These are phyloP conservation scores for Diplodia mutila DNA, from an alignment of 2,329 filamentous ascomycete species.

Conservation along the genomic window DNA sequence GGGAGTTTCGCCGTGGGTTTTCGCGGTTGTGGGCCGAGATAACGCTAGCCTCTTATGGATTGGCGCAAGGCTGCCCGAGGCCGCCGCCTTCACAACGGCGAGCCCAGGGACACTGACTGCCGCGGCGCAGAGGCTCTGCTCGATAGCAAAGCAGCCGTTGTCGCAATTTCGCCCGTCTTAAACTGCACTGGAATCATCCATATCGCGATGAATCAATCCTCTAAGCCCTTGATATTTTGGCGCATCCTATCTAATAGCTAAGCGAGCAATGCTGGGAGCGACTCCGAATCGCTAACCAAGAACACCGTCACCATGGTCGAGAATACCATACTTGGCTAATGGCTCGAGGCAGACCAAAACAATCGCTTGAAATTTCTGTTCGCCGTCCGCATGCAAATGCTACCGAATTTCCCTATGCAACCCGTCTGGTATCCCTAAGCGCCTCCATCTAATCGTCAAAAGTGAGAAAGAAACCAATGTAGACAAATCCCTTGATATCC, in stretches of 20 bases:
- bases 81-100: neutral
- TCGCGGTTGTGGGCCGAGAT: slow-evolving; percentile 25
- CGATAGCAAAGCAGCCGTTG: neutral
- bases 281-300: neutral
- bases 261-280: neutral
- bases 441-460: slow-evolving; percentile 13
- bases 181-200: neutral
- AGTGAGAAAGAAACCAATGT: slow-evolving; percentile 2
- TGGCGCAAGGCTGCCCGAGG: neutral
- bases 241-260: neutral
- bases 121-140: neutral
- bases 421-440: slow-evolving; percentile 15
- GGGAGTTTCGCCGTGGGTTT: slow-evolving; percentile 24
- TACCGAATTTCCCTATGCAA: slow-evolving; percentile 7
- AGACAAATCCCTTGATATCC: neutral
- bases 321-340: neutral
- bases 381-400: slow-evolving; percentile 19
- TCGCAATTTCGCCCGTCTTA: no score
- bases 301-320: neutral
- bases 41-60: neutral
- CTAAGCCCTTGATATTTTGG: neutral
- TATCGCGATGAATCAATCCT: neutral
- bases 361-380: slow-evolving; percentile 1
- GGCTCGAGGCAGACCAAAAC: neutral
- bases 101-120: neutral